These are phyloP conservation scores for Gillenia trifoliata DNA, from an alignment of 306 rosid genomes.

Conservation along the genomic window DNA sequence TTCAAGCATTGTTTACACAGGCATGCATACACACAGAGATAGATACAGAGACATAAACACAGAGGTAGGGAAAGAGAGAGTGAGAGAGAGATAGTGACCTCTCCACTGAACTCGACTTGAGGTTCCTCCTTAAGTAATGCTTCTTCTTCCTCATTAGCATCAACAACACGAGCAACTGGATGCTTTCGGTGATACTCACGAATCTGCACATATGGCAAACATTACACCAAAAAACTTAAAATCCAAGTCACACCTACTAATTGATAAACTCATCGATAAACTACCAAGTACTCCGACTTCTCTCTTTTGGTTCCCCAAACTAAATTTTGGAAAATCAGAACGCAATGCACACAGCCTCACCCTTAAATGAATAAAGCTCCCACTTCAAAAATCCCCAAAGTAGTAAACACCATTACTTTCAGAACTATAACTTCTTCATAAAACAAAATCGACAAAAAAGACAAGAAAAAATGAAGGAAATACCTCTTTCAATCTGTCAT, in stretches of 20 bases:
- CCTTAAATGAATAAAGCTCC: neutral
- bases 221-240: neutral
- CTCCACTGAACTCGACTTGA: slow-evolving; percentile 88
- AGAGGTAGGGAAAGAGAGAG: neutral
- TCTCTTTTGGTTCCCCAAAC: neutral
- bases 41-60: neutral
- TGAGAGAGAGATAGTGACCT: slow-evolving; percentile 42
- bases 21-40: neutral
- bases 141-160: slow-evolving; percentile 70
- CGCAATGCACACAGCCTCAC: neutral
- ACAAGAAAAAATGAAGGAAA: neutral
- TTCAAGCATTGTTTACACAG: neutral
- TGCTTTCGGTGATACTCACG: slow-evolving; percentile 97
- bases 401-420: neutral
- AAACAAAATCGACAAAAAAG: neutral
- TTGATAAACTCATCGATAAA: neutral
- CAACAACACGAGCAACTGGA: slow-evolving; percentile 85
- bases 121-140: slow-evolving; percentile 82
- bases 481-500: slow-evolving; percentile 96
- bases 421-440: neutral
- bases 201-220: slow-evolving; percentile 47
- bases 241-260: neutral
- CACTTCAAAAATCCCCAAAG: neutral
- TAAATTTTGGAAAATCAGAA: neutral
- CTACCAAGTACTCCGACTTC: neutral